phyloP scores from a whole-genome alignment of 2,329 filamentous ascomycete species.

The Trichoderma hamatum region DNA sequence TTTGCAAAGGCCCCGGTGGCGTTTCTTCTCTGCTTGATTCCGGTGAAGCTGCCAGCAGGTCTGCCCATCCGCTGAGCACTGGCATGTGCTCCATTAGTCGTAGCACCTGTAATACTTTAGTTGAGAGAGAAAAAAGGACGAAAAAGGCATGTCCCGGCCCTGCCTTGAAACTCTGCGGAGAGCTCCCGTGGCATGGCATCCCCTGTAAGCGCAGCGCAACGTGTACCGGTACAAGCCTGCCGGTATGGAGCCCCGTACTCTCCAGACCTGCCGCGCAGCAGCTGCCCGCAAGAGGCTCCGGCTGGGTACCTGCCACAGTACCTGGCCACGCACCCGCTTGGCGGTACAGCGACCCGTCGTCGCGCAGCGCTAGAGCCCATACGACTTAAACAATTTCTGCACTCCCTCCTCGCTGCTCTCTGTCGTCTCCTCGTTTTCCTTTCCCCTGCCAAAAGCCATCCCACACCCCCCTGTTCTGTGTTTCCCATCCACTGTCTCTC shows the following conservation, averaged over 20 bases:
- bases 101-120: not conserved
- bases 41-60: no score
- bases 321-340: not conserved
- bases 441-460: constrained; percentile 22
- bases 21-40: not conserved
- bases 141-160: not conserved
- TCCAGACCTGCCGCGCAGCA: not conserved
- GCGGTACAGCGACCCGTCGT: constrained; percentile 10
- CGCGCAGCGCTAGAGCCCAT: constrained; percentile 11
- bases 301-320: not conserved
- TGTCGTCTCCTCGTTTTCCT: constrained; percentile 18
- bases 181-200: constrained; percentile 8
- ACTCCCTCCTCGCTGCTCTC: constrained; percentile 28
- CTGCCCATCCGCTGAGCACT: not conserved
- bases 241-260: constrained; percentile 6
- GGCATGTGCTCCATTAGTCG: not conserved
- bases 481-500: constrained; percentile 36
- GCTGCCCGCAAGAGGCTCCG: not conserved
- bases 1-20: no score
- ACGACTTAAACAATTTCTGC: constrained; percentile 23
- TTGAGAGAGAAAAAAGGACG: not conserved
- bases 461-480: constrained; percentile 36
- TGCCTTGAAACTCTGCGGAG: constrained; percentile 18
- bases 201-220: not conserved
- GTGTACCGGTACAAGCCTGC: not conserved